Evolutionary conservation across 148 eudicot genomes (phyloP), one percentile per base, ranked within the genome.

Genomic region (Persicaria tinctoria): DNA sequence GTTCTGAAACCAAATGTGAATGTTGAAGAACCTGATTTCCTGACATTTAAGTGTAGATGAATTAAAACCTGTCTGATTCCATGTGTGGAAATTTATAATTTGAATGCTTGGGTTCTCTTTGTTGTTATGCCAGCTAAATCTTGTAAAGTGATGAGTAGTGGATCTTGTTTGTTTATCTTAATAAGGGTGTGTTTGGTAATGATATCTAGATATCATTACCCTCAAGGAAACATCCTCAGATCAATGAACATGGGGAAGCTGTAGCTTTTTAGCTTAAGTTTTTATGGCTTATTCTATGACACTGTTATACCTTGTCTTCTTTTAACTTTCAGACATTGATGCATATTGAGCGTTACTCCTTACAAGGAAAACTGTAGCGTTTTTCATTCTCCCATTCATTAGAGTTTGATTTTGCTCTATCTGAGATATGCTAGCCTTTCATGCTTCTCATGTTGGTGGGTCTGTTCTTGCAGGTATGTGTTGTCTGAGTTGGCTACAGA

Each of bases 401-500:
- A 27, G 48, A 38, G 9, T 41, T 66, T 66, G 44, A 66, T 38
- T n/a, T 59, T 66, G 18, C 48, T 66, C 14, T 46, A 66, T 66
- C 70, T 66, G 3, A 66, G 48, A 38, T 16, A 66, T 41, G 68
- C 44, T 41, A 60, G 27, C 27, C 3, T 9, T 60, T 0, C 27
- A 60, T 60, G 68, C 46, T 5, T 66, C 70, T 66, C 70, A 66
- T 41, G 6, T 41, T 9, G 41, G 47, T 38, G 41, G 70, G 48
- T 66, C 10, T 73, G 23, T 70, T 82, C 73, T 57, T 76, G 85
- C 90, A 90, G 94, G 85, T 83, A 86, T 44, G 84, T 88, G 54
- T 80, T 85, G 23, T 90, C 92, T 66, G 96, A 90, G 73, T 82
- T 90, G 86, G 87, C 85, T 62, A 78, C 90, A 46, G 96, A 90